phyloP scores from a whole-genome alignment of 352 stramenopile species.

The Aphanomyces euteiches region DNA sequence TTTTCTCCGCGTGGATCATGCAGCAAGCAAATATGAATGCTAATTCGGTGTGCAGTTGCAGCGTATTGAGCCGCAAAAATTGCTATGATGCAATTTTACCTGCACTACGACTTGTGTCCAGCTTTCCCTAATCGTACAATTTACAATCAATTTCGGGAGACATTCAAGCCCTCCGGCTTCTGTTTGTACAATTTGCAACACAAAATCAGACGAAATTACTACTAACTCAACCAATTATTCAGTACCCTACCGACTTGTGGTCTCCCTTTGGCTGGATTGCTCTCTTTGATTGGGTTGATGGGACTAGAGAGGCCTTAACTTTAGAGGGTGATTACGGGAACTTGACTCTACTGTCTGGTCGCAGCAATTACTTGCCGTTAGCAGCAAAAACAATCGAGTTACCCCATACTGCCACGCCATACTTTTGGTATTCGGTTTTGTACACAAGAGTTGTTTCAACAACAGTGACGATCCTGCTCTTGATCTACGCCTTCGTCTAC shows the following conservation, averaged over 20 bases:
- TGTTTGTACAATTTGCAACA: background rate
- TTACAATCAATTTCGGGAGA: too few species aligned
- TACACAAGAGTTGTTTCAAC: slow-evolving; percentile 22
- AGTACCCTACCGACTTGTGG: background rate
- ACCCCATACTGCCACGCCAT: slow-evolving; percentile 2
- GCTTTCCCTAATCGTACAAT: too few species aligned
- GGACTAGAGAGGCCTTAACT: background rate
- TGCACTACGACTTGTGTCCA: too few species aligned
- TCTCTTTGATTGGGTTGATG: background rate
- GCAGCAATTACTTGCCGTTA: background rate
- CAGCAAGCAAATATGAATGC: background rate
- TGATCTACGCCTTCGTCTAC: slow-evolving; percentile 1
- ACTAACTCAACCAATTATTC: background rate
- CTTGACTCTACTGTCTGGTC: slow-evolving; percentile 8
- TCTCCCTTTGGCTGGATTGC: background rate
- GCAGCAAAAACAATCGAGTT: slow-evolving; percentile 19
- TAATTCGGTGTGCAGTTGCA: background rate
- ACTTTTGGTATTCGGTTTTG: slow-evolving; percentile 18
- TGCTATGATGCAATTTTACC: too few species aligned
- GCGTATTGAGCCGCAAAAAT: background rate
- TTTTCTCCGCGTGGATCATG: background rate
- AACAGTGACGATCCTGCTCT: background rate
- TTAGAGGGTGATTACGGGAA: slow-evolving; percentile 3
- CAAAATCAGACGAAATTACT: background rate
- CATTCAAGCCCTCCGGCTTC: too few species aligned